Evolutionary conservation across 2,329 filamentous ascomycete species (phyloP).

Genomic region (Aspergillus sp.): DNA sequence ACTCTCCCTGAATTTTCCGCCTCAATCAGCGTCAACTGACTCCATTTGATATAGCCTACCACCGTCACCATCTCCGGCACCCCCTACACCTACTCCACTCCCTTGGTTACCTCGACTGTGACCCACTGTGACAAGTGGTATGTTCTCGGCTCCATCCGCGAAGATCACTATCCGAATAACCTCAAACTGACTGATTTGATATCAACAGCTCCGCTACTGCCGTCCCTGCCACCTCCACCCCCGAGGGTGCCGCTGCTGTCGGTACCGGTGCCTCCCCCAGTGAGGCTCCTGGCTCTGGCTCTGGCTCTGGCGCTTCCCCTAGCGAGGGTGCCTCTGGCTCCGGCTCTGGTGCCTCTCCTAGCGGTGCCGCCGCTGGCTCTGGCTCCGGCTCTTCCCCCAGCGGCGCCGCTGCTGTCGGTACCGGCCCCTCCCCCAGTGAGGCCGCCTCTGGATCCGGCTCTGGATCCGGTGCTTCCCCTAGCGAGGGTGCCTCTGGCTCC

Average conservation of each 20-base stretch:
- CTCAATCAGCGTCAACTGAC: neutral
- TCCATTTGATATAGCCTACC: constrained; percentile 53
- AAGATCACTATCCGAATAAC: neutral
- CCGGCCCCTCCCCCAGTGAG: constrained; percentile 10
- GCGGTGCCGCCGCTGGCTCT: neutral
- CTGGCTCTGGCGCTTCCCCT: constrained; percentile 1
- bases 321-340: neutral
- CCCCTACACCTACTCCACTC: constrained; percentile 65
- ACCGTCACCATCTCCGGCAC: constrained; percentile 72
- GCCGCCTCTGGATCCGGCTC: neutral
- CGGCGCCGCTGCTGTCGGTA: constrained; percentile 16
- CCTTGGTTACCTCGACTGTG: constrained; percentile 57
- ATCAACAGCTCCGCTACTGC: constrained; percentile 27
- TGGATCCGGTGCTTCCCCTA: constrained; percentile 11
- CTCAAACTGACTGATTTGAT: constrained; percentile 1
- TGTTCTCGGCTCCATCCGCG: constrained; percentile 12
- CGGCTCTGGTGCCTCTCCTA: neutral
- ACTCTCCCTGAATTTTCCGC: neutral
- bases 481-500: no score
- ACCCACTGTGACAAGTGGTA: constrained; percentile 47
- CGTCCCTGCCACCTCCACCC: constrained; percentile 25
- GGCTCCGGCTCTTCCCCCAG: constrained; percentile 21
- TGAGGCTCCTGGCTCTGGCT: neutral
- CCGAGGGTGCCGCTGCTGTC: constrained; percentile 18
- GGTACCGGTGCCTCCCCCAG: constrained; percentile 17